Evolutionary conservation across 305 asterid genomes (phyloP), one percentile per base, ranked within the genome.

Genomic region (Fraxinus baroniana): DNA sequence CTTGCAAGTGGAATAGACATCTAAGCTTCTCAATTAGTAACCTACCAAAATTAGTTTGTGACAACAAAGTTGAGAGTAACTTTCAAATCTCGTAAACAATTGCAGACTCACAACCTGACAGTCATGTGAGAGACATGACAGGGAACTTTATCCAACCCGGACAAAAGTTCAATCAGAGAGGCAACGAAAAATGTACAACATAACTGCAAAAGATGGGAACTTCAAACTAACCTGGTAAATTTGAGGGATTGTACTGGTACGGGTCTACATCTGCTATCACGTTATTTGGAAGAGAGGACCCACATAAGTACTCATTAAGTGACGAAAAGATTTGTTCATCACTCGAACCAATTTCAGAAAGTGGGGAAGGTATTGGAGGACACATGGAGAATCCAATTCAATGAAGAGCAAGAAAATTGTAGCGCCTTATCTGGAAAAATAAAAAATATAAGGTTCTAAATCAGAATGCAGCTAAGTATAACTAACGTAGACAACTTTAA

Each of bases 161-260:
- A 55, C 15, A 13, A 20, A 20, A 73, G 64, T 5, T 71, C 72
- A 30, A 46, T 52, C n/a, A 24, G 37, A 35, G 36, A 57, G 22
- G 13, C 41, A 81, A 26, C n/a, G 4, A 15, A 80, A 79, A 70
- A 24, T 26, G 33, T 64, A 24, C 22, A 32, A 32, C 1, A 80
- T 6, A 41, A 74, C 66, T 49, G 17, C 3, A 62, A 72, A 41
- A 72, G 70, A 17, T 71, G 0, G 55, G 44, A 78, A 64, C 2
- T 30, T 39, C 68, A 84, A 33, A 83, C 82, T 76, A 76, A 93
- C 97, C 91, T 26, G 93, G 97, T 79, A 92, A 89, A 84, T 86
- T 64, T 32, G 89, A 83, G 39, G 96, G 97, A 74, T 74, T 78
- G 60, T 9, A 78, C 68, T 83, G 86, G 80, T 83, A 91, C 70